Evolutionary conservation across 2,329 filamentous ascomycete genomes (phyloP).

Genomic region (Colletotrichum sp.): DNA sequence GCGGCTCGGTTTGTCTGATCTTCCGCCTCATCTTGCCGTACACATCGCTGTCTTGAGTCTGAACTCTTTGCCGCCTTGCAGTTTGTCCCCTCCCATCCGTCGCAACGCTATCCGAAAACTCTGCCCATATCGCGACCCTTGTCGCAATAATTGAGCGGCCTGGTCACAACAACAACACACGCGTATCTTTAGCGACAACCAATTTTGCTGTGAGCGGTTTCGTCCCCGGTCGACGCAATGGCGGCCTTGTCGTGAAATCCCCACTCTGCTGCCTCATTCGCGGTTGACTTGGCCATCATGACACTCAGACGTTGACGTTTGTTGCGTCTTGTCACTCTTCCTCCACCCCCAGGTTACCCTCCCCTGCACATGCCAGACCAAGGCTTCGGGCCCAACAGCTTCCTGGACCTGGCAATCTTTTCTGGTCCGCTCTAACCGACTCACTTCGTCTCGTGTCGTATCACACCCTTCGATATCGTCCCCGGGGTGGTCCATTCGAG

Average conservation of each 20-base stretch:
- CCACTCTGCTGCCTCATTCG: background rate
- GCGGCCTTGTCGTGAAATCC: background rate
- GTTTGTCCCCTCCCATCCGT: background rate
- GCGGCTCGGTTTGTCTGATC: slow-evolving; percentile 20
- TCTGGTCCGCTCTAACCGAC: background rate
- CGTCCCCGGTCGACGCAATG: background rate
- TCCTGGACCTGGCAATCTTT: slow-evolving; percentile 6
- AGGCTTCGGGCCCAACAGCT: background rate
- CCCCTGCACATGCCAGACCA: background rate
- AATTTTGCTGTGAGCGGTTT: background rate
- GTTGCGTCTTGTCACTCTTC: background rate
- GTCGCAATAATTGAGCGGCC: background rate
- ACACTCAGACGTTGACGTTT: background rate
- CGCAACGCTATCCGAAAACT: background rate
- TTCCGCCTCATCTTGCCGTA: slow-evolving; percentile 12
- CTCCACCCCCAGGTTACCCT: background rate
- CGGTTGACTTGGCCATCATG: background rate
- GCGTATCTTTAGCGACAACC: background rate
- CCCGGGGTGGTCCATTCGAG: background rate
- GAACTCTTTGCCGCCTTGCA: background rate
- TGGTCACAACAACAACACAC: background rate
- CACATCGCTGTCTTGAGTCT: background rate
- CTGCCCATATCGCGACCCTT: background rate
- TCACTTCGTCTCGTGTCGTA: slow-evolving; percentile 4
- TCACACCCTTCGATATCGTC: background rate